Evolutionary conservation across 2,329 filamentous ascomycete species (phyloP), one percentile per base, ranked within the genome.

Genomic region (Plectosphaerella sp.): DNA sequence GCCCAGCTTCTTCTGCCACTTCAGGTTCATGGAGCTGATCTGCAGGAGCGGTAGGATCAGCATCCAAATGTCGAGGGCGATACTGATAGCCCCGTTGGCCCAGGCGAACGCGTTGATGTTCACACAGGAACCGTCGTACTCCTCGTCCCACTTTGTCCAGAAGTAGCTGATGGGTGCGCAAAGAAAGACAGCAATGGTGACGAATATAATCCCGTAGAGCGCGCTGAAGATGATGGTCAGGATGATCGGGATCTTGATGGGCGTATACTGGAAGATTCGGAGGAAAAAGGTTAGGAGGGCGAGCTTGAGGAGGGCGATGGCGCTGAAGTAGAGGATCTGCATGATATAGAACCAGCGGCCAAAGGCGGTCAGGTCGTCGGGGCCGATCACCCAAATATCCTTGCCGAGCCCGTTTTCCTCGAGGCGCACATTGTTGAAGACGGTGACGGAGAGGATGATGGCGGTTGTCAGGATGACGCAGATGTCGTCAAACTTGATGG

Each of bases 241-340:
- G 59, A 66, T 69, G 1, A 73, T 58, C 14, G 69, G 20, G 5
- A 63, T 64, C 15, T 69, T 68, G 9, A 10, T 60, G 57, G 5
- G 62, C 6, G 48, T 55, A 0, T 61, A 59, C 0, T 71, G 68
- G 39, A 75, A 75, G 46, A 76, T 70, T 18, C 67, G 63, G n/a
- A 72, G 61, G 51, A 74, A 76, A 53, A 76, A 73, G 51, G 68
- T 64, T 5, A 74, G 56, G 11, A 76, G 57, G 2, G 72, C 70
- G 18, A 72, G 58, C 57, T 75, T 74, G 43, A 71, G 62, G 7
- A 72, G 56, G 12, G 66, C 64, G 48, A 71, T 62, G 25, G 68
- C 62, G 1, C 64, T 33, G 56, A 74, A 67, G 57, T 75, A 76
- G 18, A 73, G 59, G 0, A 70, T 59, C 42, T 71, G 66, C 4